phyloP scores from a whole-genome alignment of 306 rosid species.

The Castanea sativa region DNA sequence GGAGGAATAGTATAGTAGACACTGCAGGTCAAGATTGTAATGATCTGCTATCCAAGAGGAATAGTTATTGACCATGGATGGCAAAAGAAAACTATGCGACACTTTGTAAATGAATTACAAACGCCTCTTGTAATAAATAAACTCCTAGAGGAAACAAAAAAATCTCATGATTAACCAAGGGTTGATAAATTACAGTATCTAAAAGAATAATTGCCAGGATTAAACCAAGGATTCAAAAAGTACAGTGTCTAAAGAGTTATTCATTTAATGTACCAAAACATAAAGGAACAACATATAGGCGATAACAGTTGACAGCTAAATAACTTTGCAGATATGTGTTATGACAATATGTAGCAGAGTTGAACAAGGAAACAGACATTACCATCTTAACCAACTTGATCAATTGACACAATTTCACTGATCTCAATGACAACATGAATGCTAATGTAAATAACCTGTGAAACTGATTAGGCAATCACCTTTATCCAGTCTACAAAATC shows the following conservation, averaged over 20 bases:
- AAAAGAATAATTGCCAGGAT: not conserved
- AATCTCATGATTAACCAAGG: not conserved
- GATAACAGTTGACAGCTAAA: not conserved
- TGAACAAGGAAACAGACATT: not conserved
- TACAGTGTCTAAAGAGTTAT: not conserved
- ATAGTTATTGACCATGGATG: not conserved
- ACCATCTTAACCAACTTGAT: not conserved
- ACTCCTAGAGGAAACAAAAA: not conserved
- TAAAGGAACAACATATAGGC: not conserved
- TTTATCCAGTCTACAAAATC: constrained; percentile 93
- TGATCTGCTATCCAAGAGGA: not conserved
- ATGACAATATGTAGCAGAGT: not conserved
- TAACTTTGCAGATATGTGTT: not conserved
- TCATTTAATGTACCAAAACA: not conserved
- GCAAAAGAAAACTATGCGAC: not conserved
- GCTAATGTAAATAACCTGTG: constrained; percentile 13
- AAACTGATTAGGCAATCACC: constrained; percentile 43
- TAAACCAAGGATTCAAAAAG: not conserved
- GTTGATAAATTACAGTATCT: not conserved
- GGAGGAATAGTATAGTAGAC: not conserved
- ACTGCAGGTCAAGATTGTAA: not conserved
- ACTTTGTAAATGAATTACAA: not conserved
- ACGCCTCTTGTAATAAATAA: not conserved
- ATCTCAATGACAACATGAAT: not conserved
- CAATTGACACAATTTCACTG: not conserved